Evolutionary conservation across 345 rosid species (phyloP).

Genomic region (Eucalyptus pauciflora): DNA sequence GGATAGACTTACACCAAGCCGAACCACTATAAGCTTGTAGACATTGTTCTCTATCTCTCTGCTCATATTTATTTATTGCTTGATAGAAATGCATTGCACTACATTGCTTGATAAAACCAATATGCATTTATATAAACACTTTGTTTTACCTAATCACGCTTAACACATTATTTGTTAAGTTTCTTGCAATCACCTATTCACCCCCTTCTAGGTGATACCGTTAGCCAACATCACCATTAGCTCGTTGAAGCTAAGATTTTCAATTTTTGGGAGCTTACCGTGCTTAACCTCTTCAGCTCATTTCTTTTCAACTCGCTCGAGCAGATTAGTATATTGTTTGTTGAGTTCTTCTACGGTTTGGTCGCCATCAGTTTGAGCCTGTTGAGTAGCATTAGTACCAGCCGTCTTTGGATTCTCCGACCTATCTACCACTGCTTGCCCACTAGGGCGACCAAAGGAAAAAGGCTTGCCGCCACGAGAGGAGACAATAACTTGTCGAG

Average conservation of each 20-base stretch:
- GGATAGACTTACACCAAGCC: not conserved
- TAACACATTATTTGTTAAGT: not conserved
- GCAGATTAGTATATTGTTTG: not conserved
- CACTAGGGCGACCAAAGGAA: constrained; percentile 37
- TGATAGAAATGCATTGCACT: not conserved
- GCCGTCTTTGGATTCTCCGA: constrained; percentile 3
- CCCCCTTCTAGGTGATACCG: no score
- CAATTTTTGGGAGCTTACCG: no score
- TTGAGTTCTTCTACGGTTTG: not conserved
- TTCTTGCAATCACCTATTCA: not conserved
- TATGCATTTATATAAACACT: no score
- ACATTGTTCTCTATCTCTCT: no score
- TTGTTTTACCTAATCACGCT: not conserved
- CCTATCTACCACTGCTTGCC: constrained; percentile 16
- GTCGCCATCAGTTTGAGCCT: not conserved
- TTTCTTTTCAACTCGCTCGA: constrained; percentile 13
- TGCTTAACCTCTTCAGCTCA: constrained; percentile 1
- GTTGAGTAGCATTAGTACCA: not conserved
- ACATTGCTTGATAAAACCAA: not conserved
- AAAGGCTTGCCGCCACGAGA: constrained; percentile 48
- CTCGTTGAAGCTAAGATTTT: not conserved
- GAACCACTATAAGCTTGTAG: not conserved
- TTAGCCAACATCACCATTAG: not conserved
- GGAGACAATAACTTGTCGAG: constrained; percentile 15
- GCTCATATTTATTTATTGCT: no score